A percentile compares a stretch with the other conserved stretches of the same genome.
Conservation (phyloP, 306 rosid species). For the Casuarina glauca region DNA sequence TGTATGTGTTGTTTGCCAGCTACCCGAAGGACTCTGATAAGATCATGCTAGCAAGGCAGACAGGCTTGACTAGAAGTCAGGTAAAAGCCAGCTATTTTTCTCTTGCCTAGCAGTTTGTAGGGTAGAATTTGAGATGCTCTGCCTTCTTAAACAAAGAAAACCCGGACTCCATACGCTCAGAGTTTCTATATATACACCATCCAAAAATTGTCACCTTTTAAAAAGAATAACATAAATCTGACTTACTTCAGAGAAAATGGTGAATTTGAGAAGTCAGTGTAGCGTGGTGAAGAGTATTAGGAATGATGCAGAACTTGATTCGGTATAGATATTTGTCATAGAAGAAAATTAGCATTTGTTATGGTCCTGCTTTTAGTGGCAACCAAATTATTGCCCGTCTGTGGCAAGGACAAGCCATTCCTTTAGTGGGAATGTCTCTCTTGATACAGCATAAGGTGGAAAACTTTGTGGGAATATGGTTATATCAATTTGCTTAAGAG, state of each 20-base stretch:
- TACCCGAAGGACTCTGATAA: constrained; percentile 89
- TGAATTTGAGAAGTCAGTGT: neutral
- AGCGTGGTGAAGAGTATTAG: neutral
- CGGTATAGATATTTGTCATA: neutral
- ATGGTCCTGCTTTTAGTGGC: neutral
- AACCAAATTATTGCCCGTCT: neutral
- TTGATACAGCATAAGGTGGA: neutral
- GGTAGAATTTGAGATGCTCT: neutral
- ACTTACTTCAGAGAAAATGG: neutral
- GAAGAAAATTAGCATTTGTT: neutral
- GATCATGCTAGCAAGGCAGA: constrained; percentile 84
- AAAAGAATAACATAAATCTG: neutral
- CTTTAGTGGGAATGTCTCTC: neutral
- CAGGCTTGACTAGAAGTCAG: constrained; percentile 88
- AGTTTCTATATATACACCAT: neutral
- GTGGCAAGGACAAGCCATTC: neutral
- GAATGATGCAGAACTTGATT: neutral
- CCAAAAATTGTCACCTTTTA: neutral
- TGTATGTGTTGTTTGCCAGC: constrained; percentile 35
- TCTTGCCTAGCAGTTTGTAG: constrained; percentile 5
- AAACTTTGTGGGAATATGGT: neutral
- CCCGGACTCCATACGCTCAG: neutral
- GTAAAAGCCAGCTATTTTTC: constrained; percentile 32
- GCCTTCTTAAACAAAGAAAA: neutral
- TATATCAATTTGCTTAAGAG: neutral